Evolutionary conservation across 2,329 filamentous ascomycete species (phyloP).

Genomic region (Cordyceps pruinosa): DNA sequence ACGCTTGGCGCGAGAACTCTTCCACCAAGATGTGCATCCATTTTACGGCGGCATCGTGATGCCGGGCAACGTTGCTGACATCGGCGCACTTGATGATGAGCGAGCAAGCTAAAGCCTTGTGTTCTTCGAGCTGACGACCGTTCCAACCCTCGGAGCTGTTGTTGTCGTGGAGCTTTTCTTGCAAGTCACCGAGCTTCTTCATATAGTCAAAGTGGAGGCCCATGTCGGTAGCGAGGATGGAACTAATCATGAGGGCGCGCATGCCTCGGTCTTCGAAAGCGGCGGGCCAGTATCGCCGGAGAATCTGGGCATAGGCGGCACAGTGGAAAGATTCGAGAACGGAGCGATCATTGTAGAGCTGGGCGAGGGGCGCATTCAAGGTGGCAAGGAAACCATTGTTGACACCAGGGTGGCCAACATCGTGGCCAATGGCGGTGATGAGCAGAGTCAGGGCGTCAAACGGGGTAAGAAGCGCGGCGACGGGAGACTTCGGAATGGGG

Average conservation of each 20-base stretch:
- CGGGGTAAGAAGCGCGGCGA: conserved; percentile 71
- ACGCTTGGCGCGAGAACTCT: conserved; percentile 87
- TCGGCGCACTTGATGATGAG: conserved; percentile 96
- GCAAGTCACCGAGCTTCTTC: conserved; percentile 73
- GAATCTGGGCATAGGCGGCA: conserved; percentile 91
- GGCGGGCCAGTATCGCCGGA: conserved; percentile 83
- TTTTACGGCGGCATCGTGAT: conserved; percentile 70
- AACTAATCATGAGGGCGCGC: conserved; percentile 89
- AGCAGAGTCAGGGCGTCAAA: conserved; percentile 85
- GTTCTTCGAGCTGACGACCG: conserved; percentile 65
- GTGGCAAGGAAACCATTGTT: conserved; percentile 95
- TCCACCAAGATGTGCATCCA: conserved; percentile 95
- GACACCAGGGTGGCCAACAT: conserved; percentile 94
- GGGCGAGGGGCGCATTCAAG: conserved; percentile 84
- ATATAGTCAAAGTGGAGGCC: conserved; percentile 95
- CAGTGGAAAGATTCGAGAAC: conserved; percentile 97
- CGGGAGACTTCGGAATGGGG: conserved; percentile 46
- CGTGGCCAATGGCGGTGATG: conserved; percentile 94
- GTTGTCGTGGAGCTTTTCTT: conserved; percentile 66
- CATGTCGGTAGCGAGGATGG: conserved; percentile 98
- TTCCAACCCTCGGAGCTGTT: conserved; percentile 67
- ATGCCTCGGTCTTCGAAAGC: conserved; percentile 73
- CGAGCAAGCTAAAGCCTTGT: conserved; percentile 77
- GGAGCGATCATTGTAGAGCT: conserved; percentile 94
- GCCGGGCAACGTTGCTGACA: conserved; percentile 93